These are phyloP conservation scores for Tricholoma saponaceum DNA, from an alignment of 768 basidiomycete genomes.

Conservation along the genomic window DNA sequence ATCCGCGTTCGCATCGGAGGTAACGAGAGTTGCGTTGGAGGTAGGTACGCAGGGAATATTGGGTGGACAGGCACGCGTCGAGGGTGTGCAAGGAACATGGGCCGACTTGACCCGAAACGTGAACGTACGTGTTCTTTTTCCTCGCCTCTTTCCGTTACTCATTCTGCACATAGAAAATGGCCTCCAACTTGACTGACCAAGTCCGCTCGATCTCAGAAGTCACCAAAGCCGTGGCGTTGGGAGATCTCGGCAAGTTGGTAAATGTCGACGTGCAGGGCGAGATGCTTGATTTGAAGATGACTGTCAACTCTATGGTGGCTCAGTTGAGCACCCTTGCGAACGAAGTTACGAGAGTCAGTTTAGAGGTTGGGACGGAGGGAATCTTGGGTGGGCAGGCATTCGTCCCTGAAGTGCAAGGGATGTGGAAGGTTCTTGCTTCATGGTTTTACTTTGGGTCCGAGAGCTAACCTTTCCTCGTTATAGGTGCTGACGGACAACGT, in stretches of 20 bases:
- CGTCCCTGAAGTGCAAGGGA: slow-evolving; percentile 91
- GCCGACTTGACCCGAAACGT: slow-evolving; percentile 84
- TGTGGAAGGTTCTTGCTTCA: slow-evolving; percentile 65
- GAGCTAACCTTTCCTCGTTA: no score
- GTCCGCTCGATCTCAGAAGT: no score
- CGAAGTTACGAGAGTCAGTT: slow-evolving; percentile 85
- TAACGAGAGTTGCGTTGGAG: slow-evolving; percentile 70
- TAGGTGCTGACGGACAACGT: slow-evolving; percentile 67
- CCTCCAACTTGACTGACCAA: no score
- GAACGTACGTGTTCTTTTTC: slow-evolving; percentile 50
- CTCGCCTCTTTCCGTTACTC: slow-evolving; percentile 16
- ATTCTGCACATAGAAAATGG: slow-evolving; percentile 59
- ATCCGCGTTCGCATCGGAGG: slow-evolving; percentile 79
- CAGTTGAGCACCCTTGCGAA: slow-evolving; percentile 71
- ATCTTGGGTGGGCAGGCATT: no score
- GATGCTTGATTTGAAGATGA: no score
- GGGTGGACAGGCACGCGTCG: slow-evolving; percentile 87
- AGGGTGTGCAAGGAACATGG: slow-evolving; percentile 93
- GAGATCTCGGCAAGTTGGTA: no score
- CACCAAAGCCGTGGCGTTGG: no score
- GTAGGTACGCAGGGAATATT: slow-evolving; percentile 67
- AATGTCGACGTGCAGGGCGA: no score
- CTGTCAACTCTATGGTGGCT: slow-evolving; percentile 83
- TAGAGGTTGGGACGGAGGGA: no score
- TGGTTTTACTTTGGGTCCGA: no score